Percentiles rank a stretch among this genome's conserved stretches.
Evolutionary conservation across 169 alveolate genomes (phyloP).

Genomic region (Neospora caninum): DNA sequence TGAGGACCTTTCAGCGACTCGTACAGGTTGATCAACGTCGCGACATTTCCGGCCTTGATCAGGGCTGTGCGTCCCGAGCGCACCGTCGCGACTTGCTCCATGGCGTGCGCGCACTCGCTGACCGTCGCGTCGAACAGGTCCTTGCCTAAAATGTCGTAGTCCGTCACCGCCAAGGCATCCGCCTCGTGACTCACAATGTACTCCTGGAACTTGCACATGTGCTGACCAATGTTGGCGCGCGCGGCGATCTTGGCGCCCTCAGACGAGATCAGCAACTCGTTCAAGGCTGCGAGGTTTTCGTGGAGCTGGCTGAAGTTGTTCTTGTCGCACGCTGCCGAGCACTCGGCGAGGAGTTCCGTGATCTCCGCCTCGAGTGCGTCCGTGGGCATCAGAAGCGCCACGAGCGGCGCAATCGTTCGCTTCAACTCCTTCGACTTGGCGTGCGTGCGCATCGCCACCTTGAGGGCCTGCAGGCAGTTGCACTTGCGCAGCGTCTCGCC

Average conservation of each 20-base stretch:
- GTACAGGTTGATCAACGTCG: constrained; percentile 52
- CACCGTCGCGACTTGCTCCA: constrained; percentile 67
- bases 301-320: constrained; percentile 68
- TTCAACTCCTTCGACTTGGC: constrained; percentile 82
- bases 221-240: constrained; percentile 54
- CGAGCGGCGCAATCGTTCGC: constrained; percentile 85
- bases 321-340: constrained; percentile 75
- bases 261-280: constrained; percentile 77
- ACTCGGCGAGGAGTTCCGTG: constrained; percentile 81
- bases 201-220: constrained; percentile 37
- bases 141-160: constrained; percentile 64
- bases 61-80: constrained; percentile 46
- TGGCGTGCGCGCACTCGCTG: constrained; percentile 67
- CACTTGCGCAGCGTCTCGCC: constrained; percentile 75
- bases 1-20: constrained; percentile 46
- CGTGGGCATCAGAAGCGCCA: constrained; percentile 90
- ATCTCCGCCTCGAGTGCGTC: constrained; percentile 87
- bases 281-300: constrained; percentile 71
- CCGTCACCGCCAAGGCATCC: constrained; percentile 52
- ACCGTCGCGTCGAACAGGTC: constrained; percentile 66
- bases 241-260: constrained; percentile 78
- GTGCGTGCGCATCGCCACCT: constrained; percentile 88
- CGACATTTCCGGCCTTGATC: constrained; percentile 64
- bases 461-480: constrained; percentile 69
- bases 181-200: constrained; percentile 44